phyloP scores from a whole-genome alignment of 2,329 filamentous ascomycete species.

The Pseudogymnoascus sp. region DNA sequence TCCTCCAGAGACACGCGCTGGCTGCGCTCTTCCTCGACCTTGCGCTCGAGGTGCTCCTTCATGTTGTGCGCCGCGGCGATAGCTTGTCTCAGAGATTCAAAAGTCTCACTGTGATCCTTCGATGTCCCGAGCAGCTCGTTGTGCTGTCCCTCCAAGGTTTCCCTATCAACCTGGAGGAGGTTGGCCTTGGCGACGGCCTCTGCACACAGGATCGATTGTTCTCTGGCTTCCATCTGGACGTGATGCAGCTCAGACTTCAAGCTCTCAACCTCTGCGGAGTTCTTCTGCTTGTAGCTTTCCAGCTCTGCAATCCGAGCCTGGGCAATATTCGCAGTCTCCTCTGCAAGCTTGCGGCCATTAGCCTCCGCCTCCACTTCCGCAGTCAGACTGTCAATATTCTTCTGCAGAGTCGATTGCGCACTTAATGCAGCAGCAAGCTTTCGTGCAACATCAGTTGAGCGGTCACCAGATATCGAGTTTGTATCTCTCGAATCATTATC shows the following conservation, averaged over 20 bases:
- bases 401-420: slow-evolving; percentile 71
- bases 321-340: slow-evolving; percentile 76
- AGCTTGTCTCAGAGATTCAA: slow-evolving; percentile 69
- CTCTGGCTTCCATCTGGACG: slow-evolving; percentile 66
- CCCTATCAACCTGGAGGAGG: slow-evolving; percentile 77
- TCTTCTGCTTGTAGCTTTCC: slow-evolving; percentile 75
- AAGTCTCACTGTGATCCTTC: slow-evolving; percentile 61
- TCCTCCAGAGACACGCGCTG: slow-evolving; percentile 67
- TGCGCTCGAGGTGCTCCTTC: slow-evolving; percentile 66
- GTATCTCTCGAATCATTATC: slow-evolving; percentile 51
- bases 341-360: slow-evolving; percentile 72
- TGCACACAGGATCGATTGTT: slow-evolving; percentile 69
- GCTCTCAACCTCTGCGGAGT: slow-evolving; percentile 75
- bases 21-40: slow-evolving; percentile 75
- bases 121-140: slow-evolving; percentile 59
- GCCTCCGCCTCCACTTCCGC: slow-evolving; percentile 74
- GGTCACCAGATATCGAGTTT: slow-evolving; percentile 51
- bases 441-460: slow-evolving; percentile 66
- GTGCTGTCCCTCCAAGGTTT: slow-evolving; percentile 63
- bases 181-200: slow-evolving; percentile 70
- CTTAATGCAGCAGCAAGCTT: slow-evolving; percentile 77
- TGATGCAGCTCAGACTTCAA: slow-evolving; percentile 80
- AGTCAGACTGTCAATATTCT: slow-evolving; percentile 61
- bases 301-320: slow-evolving; percentile 78
- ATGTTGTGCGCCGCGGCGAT: slow-evolving; percentile 74